Percentiles rank a stretch among this genome's conserved stretches.
phyloP scores from a whole-genome alignment of 108 stramenopile genomes.

The Chaetoceros tenuissimus region DNA sequence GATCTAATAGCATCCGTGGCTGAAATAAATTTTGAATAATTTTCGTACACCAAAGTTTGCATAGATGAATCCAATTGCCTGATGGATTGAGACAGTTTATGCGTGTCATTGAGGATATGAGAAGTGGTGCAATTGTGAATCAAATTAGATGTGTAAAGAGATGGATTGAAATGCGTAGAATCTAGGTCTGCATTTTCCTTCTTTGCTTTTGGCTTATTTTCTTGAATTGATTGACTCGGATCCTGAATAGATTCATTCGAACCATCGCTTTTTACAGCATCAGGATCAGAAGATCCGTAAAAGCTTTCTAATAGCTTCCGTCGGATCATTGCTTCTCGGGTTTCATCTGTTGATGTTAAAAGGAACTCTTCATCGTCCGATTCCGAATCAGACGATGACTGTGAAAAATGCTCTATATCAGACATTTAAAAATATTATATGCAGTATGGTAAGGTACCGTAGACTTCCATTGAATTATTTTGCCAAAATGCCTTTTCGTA shows the following conservation, averaged over 20 bases:
- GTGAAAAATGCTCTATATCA: too few species aligned
- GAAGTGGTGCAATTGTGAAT: conserved; percentile 40
- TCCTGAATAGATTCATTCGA: conserved; percentile 18
- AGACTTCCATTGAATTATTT: too few species aligned
- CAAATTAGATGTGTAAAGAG: conserved; percentile 43
- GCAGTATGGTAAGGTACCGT: too few species aligned
- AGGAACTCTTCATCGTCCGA: neutral
- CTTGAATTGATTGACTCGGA: neutral
- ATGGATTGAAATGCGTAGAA: conserved; percentile 58
- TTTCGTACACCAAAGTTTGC: conserved; percentile 99
- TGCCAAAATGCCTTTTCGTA: too few species aligned
- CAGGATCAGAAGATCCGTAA: conserved; percentile 32
- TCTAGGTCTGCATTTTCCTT: conserved; percentile 44
- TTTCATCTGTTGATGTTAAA: neutral
- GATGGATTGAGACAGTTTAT: conserved; percentile 63
- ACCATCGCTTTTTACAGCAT: conserved; percentile 4
- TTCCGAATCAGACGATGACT: too few species aligned
- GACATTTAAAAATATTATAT: too few species aligned
- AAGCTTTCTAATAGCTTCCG: conserved; percentile 81
- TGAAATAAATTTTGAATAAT: conserved; percentile 97
- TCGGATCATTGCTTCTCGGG: conserved; percentile 71
- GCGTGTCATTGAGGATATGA: conserved; percentile 59
- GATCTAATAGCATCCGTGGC: conserved; percentile 94
- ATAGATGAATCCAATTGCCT: conserved; percentile 88
- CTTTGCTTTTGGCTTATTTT: neutral